Evolutionary conservation across 257 asterid species (phyloP).

Genomic region (Penstemon davidsonii): DNA sequence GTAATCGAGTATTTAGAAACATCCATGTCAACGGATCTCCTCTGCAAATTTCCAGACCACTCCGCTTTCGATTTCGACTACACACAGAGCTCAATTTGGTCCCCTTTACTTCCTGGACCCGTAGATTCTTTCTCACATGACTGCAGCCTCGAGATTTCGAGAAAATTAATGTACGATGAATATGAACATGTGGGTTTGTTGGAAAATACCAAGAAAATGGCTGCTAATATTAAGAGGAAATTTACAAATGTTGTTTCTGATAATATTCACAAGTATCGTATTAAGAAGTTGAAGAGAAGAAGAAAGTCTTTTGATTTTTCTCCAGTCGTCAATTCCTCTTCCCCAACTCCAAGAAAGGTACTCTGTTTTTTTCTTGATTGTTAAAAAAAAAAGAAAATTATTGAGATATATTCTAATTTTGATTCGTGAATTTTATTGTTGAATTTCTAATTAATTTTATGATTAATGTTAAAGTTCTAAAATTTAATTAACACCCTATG

Average conservation of each 20-base stretch:
- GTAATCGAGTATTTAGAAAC: constrained; percentile 79
- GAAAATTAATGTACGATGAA: constrained; percentile 42
- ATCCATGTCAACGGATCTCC: constrained; percentile 72
- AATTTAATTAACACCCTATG: too few species aligned
- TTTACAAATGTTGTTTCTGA: constrained; percentile 35
- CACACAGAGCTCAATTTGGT: constrained; percentile 93
- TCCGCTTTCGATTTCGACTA: constrained; percentile 86
- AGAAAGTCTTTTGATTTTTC: constrained; percentile 40
- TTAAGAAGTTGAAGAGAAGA: constrained; percentile 40
- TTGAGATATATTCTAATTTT: not conserved
- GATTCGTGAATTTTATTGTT: not conserved
- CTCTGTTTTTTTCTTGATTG: not conserved
- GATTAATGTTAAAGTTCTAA: too few species aligned
- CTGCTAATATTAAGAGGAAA: constrained; percentile 56
- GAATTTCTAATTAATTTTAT: not conserved
- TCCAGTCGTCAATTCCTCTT: constrained; percentile 35
- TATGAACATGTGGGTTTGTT: constrained; percentile 32
- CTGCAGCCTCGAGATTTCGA: constrained; percentile 33
- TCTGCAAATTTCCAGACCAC: constrained; percentile 78
- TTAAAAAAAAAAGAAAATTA: not conserved
- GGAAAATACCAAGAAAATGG: constrained; percentile 45
- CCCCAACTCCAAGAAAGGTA: constrained; percentile 58
- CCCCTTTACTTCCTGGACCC: constrained; percentile 67
- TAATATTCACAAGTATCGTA: constrained; percentile 39
- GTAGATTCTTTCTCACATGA: constrained; percentile 11